Evolutionary conservation across 345 rosid species (phyloP).

Genomic region (Lepidium aucheri): DNA sequence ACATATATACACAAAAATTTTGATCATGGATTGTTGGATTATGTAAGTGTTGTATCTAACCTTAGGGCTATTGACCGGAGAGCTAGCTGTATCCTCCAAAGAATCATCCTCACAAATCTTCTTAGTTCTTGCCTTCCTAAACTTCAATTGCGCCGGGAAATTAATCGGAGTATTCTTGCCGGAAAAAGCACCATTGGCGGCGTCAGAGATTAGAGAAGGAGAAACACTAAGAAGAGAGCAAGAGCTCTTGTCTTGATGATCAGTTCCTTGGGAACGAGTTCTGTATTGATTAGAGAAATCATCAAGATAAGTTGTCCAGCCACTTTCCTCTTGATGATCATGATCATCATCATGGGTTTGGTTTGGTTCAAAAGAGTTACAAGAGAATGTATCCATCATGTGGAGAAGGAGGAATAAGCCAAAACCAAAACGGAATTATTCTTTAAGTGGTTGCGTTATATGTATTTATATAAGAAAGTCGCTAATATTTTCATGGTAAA

Average conservation of each 20-base stretch:
- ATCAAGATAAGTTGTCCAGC: slow-evolving; percentile 79
- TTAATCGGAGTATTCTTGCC: slow-evolving; percentile 27
- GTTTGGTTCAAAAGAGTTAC: slow-evolving; percentile 19
- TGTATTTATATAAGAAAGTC: slow-evolving; percentile 10
- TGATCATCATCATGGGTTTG: slow-evolving; percentile 9
- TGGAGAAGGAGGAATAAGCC: slow-evolving; percentile 6
- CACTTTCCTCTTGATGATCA: slow-evolving; percentile 56
- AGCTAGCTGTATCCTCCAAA: slow-evolving; percentile 89
- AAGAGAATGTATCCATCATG: slow-evolving; percentile 28
- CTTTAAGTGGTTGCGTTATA: slow-evolving; percentile 18
- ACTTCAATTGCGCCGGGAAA: slow-evolving; percentile 34
- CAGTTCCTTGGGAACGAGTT: background rate
- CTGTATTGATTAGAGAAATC: slow-evolving; percentile 41
- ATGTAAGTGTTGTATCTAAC: slow-evolving; percentile 27
- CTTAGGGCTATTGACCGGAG: slow-evolving; percentile 81
- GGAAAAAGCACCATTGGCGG: slow-evolving; percentile 41
- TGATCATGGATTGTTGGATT: background rate
- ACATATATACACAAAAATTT: background rate
- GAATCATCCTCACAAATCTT: slow-evolving; percentile 54
- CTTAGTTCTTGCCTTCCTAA: slow-evolving; percentile 45
- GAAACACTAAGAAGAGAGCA: slow-evolving; percentile 37
- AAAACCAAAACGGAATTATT: slow-evolving; percentile 12
- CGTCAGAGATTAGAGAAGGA: slow-evolving; percentile 67
- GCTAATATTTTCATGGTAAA: slow-evolving; percentile 4
- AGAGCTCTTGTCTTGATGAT: slow-evolving; percentile 22